Conservation (phyloP, 805 yeast genomes). For the Yarrowia sp. region DNA sequence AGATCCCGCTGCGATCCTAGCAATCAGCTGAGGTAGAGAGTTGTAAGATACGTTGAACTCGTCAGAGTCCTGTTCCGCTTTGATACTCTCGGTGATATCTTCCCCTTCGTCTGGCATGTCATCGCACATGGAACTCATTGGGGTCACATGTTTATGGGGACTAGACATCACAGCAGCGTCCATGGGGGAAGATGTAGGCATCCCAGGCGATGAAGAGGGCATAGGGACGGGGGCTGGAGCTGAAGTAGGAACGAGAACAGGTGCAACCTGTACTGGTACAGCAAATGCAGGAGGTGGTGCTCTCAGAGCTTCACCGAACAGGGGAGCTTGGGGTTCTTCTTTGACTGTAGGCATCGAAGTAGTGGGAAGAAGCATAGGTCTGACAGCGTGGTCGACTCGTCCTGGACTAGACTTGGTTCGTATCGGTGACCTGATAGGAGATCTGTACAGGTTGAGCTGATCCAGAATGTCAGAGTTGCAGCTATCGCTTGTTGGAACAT, state of each 20-base stretch:
- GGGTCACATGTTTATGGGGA: not conserved
- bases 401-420: conserved; percentile 21
- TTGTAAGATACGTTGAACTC: conserved; percentile 22
- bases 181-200: conserved; percentile 29
- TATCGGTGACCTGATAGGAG: conserved; percentile 5
- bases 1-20: not conserved
- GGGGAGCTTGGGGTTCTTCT: not conserved
- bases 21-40: conserved; percentile 14
- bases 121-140: conserved; percentile 6
- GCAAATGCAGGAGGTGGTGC: not conserved
- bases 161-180: conserved; percentile 25
- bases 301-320: not conserved
- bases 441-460: conserved; percentile 25
- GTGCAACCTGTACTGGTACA: not conserved
- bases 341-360: conserved; percentile 12
- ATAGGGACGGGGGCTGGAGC: not conserved
- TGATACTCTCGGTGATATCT: too few species aligned
- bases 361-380: conserved; percentile 1
- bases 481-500: conserved; percentile 18
- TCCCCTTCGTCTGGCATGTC: not conserved
- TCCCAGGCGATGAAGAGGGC: conserved; percentile 19
- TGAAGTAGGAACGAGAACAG: not conserved
- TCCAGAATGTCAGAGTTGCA: conserved; percentile 26
- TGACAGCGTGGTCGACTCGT: not conserved
- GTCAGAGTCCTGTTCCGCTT: conserved; percentile 5